Evolutionary conservation across 1,284 basidiomycete species (phyloP), one percentile per base, ranked within the genome.

Genomic region (Apiotrichum porosum): DNA sequence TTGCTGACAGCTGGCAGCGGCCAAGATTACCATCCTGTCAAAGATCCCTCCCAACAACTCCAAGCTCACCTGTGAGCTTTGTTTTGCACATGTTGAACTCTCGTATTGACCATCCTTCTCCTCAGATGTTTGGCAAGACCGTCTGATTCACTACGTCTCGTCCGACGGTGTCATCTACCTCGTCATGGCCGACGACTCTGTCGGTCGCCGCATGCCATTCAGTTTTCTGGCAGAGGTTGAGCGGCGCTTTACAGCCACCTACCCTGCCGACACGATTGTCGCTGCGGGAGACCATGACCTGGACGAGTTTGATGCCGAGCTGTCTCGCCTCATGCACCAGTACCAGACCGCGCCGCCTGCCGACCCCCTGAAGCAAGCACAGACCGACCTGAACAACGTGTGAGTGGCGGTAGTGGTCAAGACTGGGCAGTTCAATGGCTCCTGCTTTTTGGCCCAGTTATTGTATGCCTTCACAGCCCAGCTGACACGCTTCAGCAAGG

Each of bases 111-210:
- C n/a, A n/a, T n/a, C n/a, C n/a, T 17, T 5, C 18, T 22, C 26
- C 23, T 12, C 49, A 77, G 77, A 94, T 77, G 88, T 88, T 42
- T 92, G 89, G 89, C 89, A 95, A 69, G 84, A 93, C 73, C 94
- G 89, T 69, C 79, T 97, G 23, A 95, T 97, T 67, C 94, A 98
- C 75, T 97, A 97, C 74, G 81, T 94, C 54, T 87, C 87, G 9
- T 87, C 90, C 54, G 83, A 82, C 26, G 88, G 88, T 0, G 83
- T 87, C 68, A 84, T 85, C 37, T 95, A 86, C 72, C 81, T 98
- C 43, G 88, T 93, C 46, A 92, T 97, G 82, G 88, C 88, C 15
- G 89, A 95, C 68, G 90, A 94, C 66, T 80, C 85, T 31, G 89
- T 86, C 30, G 90, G 91, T 43, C 80, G 88, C 45, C 79, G 92